A percentile compares a stretch with the other conserved stretches of the same genome.
Conservation (phyloP, 106 monocot genomes). For the Dendrobium chrysotoxum region DNA sequence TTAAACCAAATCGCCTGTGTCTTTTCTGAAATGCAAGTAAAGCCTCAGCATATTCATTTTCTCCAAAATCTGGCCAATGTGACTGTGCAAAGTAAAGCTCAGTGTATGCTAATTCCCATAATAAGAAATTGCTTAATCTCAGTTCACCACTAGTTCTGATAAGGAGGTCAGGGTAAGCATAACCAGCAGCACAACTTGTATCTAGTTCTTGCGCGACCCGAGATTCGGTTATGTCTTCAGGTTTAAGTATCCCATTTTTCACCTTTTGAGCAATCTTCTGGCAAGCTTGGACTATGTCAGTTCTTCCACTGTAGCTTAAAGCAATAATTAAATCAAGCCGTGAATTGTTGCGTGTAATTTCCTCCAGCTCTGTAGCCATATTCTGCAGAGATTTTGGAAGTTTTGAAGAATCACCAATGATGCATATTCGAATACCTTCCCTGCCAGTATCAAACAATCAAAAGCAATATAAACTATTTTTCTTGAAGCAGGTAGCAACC, state of each 20-base stretch:
- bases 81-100: slow-evolving; percentile 60
- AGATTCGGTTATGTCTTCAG: slow-evolving; percentile 51
- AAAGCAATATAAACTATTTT: not conserved
- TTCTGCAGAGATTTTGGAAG: slow-evolving; percentile 49
- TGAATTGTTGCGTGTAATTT: slow-evolving; percentile 35
- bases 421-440: slow-evolving; percentile 49
- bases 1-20: slow-evolving; percentile 54
- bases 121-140: slow-evolving; percentile 74
- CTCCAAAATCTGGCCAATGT: slow-evolving; percentile 74
- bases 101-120: slow-evolving; percentile 73
- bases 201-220: slow-evolving; percentile 48
- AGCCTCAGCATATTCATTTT: slow-evolving; percentile 56
- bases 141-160: slow-evolving; percentile 74
- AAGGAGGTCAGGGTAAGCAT: slow-evolving; percentile 57
- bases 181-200: slow-evolving; percentile 30
- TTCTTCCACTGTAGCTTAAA: slow-evolving; percentile 65
- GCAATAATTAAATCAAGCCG: slow-evolving; percentile 48
- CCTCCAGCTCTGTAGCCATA: slow-evolving; percentile 36
- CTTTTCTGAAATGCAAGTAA: slow-evolving; percentile 57
- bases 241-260: slow-evolving; percentile 35
- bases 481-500: not conserved
- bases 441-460: slow-evolving; percentile 19
- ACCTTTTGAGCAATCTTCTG: slow-evolving; percentile 50
- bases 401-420: slow-evolving; percentile 57
- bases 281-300: slow-evolving; percentile 62